Evolutionary conservation across 495 filamentous ascomycete genomes (phyloP), one percentile per base, ranked within the genome.

Genomic region (Hypoxylon crocopeplum): DNA sequence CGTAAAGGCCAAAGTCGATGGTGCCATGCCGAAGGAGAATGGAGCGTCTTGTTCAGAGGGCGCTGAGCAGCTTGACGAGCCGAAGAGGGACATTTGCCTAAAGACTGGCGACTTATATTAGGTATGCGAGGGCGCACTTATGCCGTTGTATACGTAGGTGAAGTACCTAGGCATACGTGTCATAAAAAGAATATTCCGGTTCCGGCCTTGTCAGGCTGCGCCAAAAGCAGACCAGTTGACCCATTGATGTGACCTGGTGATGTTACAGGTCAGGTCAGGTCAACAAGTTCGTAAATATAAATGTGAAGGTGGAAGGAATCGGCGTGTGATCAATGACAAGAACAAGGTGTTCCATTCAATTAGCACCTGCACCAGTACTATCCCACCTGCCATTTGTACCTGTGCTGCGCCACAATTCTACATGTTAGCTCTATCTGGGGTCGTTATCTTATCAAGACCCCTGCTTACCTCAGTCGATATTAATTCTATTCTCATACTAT

Each of bases 1-100:
- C 36, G 67, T 68, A 32, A 70, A 49, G 32, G 51, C 51, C 21
- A 72, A 44, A 32, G 58, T 61, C 15, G 53, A 48, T 7, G 68
- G 44, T 24, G 63, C 68, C 68, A 70, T 70, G 37, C 48, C 50
- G 46, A 63, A 64, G 46, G 40, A 59, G 29, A 37, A 61, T 13
- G 59, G 42, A 38, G 45, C 7, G 32, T 45, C 50, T 36, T 33
- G 8, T 24, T 50, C 22, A 10, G 21, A 50, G 15, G 38, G 30
- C 12, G 44, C 16, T 17, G 49, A 58, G 34, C 61, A 59, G 53
- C 37, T 55, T 10, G 55, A 64, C 15, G 36, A 13, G 46, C 39
- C 16, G 29, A 25, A 46, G 41, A 25, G 3, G 2, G 56, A 53
- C 50, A 61, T 60, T 57, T 66, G 62, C 46, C 50, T 56, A 56